phyloP scores from a whole-genome alignment of 306 rosid genomes.

The Malus domestica region ASM211411v1 NC_041790.1:19186501-19187000 shows the following conservation, averaged over 20 bases:
- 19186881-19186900: background rate
- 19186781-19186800: background rate
- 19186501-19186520: background rate
- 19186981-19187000: background rate
- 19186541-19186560: background rate
- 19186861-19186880: background rate
- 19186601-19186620: background rate
- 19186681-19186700: background rate
- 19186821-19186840: background rate
- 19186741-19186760: background rate
- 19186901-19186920: background rate
- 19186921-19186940: background rate
- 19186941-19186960: background rate
- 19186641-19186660: background rate
- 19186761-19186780: background rate
- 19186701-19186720: background rate
- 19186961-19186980: background rate
- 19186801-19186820: background rate
- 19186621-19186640: background rate
- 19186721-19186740: background rate
- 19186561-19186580: background rate
- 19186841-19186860: background rate
- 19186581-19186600: background rate
- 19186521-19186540: background rate
- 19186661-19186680: background rate